phyloP scores from a whole-genome alignment of 441 rosid genomes.

The Euphorbia celastroides region DNA sequence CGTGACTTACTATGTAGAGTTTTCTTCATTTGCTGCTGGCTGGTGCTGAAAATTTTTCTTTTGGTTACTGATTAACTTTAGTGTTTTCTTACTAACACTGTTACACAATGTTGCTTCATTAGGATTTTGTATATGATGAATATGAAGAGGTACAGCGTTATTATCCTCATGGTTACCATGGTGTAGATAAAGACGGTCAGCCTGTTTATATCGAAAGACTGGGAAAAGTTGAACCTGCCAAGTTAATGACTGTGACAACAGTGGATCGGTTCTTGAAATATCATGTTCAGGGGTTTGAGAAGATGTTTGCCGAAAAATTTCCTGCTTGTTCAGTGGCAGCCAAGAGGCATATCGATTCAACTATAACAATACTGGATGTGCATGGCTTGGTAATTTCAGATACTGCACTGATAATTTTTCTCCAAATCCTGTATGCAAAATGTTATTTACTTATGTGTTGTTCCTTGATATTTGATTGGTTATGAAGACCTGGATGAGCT shows the following conservation, averaged over 20 bases:
- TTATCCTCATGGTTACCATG: conserved; percentile 97
- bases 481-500: conserved; percentile 74
- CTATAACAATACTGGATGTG: conserved; percentile 75
- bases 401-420: conserved; percentile 11
- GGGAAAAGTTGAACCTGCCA: conserved; percentile 66
- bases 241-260: conserved; percentile 71
- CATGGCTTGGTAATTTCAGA: conserved; percentile 62
- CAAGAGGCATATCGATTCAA: conserved; percentile 72
- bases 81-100: neutral
- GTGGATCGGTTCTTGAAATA: conserved; percentile 78
- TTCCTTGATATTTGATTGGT: conserved; percentile 17
- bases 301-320: conserved; percentile 72
- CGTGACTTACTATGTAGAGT: neutral
- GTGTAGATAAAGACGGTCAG: conserved; percentile 80
- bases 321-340: conserved; percentile 88
- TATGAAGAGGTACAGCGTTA: conserved; percentile 62
- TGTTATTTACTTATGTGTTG: conserved; percentile 4
- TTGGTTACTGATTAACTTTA: neutral
- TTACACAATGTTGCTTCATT: conserved; percentile 18
- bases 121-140: conserved; percentile 89
- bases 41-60: conserved; percentile 12
- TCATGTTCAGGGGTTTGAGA: conserved; percentile 91
- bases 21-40: neutral
- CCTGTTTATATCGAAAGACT: conserved; percentile 84
- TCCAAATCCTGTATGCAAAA: neutral